Base-by-base conservation (phyloP, 345 rosid genomes). In the Hibiscus trionum region DNA sequence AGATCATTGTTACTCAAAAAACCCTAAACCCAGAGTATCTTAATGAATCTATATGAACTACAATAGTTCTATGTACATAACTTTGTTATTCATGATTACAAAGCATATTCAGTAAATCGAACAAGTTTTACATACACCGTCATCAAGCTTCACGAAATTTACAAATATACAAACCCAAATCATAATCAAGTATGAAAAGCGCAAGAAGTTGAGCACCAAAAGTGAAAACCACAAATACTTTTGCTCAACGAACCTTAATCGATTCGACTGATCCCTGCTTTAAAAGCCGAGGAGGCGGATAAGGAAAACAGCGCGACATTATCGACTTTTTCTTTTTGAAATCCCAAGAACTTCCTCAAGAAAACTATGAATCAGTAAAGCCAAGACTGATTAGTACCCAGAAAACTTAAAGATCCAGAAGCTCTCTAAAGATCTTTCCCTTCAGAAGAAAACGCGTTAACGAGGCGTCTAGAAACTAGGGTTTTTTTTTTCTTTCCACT, bases 291-390 rank as follows among this genome's bases (percentile, higher is more conserved):
- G 76, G 88, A 63, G 79, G 86, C 49, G 81, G 86, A 73, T 78
- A 87, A 63, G 89, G 90, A 80, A 80, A 87, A 83, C 93, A 88
- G 55, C 93, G 86, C 53, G 93, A 87, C 93, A 88, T 75, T 55
- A 4, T 69, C 29, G 8, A 24, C 37, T 12, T 50, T 53, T 33
- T 33, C 53, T 59, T 70, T 17, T 55, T 19, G 7, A 59, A 27
- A 44, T 27, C 66, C 39, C 14, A 35, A 15, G 21, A 56, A 14
- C 6, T 66, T 6, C 19, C 56, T 2, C 5, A 7, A 66, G 12
- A 66, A 44, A 44, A 2, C 15, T 21, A 24, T 0, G 69, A 66
- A 39, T 6, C 52, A 16, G 53, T 17, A 42, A 44, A 55, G 3
- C 19, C 4, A 8, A 39, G 15, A 24, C 26, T 0, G 55, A 5